These are phyloP conservation scores for Pestalotiopsis sp. DNA, from an alignment of 2,329 filamentous ascomycete species.

Conservation along the genomic window DNA sequence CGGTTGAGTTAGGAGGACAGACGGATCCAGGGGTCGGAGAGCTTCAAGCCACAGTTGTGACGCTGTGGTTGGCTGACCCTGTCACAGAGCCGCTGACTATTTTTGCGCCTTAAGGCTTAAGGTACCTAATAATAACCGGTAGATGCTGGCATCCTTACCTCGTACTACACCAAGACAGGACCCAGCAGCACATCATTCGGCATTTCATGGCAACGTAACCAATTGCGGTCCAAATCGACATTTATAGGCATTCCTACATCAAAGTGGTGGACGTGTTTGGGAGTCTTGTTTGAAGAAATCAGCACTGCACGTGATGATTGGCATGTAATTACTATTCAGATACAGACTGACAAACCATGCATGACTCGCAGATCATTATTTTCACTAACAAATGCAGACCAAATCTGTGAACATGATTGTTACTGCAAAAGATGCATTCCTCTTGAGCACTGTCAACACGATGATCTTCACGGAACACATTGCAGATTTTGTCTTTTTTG, in stretches of 20 bases:
- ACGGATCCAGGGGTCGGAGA: slow-evolving; percentile 3
- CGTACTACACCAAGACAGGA: neutral
- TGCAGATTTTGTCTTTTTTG: too few species aligned
- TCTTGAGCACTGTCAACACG: too few species aligned
- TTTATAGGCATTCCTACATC: neutral
- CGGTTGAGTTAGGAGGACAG: neutral
- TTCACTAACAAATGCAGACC: neutral
- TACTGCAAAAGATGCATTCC: neutral
- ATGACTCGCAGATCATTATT: neutral
- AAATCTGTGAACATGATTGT: neutral
- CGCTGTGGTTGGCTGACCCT: neutral
- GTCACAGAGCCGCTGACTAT: neutral
- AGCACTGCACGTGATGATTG: neutral
- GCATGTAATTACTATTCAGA: neutral
- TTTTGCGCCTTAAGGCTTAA: neutral
- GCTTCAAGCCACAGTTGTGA: slow-evolving; percentile 3
- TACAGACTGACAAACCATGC: neutral
- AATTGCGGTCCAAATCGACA: neutral
- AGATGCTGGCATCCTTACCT: neutral
- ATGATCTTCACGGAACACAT: too few species aligned
- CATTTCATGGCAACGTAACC: neutral
- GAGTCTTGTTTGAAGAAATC: neutral
- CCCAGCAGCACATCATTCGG: neutral
- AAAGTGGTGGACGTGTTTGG: neutral
- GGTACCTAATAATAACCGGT: neutral